These are phyloP conservation scores for Calonectria honghensis DNA, from an alignment of 2,329 filamentous ascomycete genomes.

Conservation along the genomic window DNA sequence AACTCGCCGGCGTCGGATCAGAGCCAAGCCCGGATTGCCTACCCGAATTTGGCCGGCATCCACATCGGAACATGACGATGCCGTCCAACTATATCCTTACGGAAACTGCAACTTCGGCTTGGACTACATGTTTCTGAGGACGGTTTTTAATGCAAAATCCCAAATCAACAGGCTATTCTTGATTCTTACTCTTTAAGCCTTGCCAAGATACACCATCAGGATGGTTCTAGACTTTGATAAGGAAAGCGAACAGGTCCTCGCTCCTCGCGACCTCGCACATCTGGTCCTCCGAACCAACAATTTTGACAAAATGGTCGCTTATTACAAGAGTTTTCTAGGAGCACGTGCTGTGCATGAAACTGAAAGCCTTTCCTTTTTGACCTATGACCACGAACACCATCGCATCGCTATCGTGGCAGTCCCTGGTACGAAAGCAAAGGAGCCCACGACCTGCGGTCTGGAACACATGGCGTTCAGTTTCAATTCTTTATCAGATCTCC, in stretches of 20 bases:
- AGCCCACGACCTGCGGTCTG: not conserved
- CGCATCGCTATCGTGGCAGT: constrained; percentile 13
- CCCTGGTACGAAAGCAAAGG: constrained; percentile 10
- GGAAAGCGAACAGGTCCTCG: not conserved
- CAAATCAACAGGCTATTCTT: not conserved
- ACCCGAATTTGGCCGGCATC: not conserved
- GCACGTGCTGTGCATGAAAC: constrained; percentile 2
- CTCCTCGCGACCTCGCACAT: not conserved
- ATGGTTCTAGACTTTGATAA: not conserved
- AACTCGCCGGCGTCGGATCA: not conserved
- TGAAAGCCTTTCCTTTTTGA: constrained; percentile 2
- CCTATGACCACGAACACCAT: constrained; percentile 21
- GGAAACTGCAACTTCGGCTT: too few relatives aligned
- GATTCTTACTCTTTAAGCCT: not conserved
- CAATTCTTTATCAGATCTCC: not conserved
- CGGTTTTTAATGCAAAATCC: not conserved
- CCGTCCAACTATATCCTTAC: not conserved
- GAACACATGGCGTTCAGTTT: constrained; percentile 22
- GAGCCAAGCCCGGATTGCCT: not conserved
- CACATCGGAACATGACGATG: not conserved
- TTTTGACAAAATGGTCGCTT: constrained; percentile 10
- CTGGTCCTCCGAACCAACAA: constrained; percentile 12
- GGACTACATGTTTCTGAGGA: too few relatives aligned
- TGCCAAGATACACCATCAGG: not conserved
- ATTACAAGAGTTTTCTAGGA: constrained; percentile 12